Conservation (phyloP, 768 basidiomycete species). For the Dentipellis sp. region DNA sequence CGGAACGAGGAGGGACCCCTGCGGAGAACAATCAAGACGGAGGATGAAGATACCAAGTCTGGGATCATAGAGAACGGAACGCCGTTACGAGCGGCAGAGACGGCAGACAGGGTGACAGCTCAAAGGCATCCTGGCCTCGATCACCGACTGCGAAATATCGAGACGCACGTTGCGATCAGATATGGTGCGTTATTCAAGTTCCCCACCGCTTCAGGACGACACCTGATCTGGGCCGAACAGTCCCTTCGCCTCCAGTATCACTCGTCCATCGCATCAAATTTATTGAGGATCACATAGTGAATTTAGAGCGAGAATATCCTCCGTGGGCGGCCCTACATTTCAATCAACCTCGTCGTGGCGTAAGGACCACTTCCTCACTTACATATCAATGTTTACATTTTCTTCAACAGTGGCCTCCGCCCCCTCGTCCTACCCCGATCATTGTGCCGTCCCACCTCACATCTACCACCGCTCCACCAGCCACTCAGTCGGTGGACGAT, state of each 20-base stretch:
- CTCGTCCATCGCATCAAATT: conserved; percentile 57
- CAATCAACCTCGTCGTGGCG: conserved; percentile 74
- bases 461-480: conserved; percentile 7
- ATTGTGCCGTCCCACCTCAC: conserved; percentile 67
- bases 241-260: conserved; percentile 60
- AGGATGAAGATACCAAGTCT: background rate
- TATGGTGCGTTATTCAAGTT: conserved; percentile 42
- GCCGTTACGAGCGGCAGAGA: background rate
- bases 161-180: conserved; percentile 61
- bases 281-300: conserved; percentile 69
- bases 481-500: background rate
- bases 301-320: conserved; percentile 74
- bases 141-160: conserved; percentile 57
- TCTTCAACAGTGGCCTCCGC: conserved; percentile 59
- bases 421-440: conserved; percentile 67
- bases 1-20: conserved; percentile 76
- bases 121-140: conserved; percentile 49
- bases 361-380: conserved; percentile 28
- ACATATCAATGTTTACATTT: background rate
- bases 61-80: background rate
- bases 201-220: background rate
- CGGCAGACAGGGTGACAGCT: conserved; percentile 27
- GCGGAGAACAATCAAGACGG: conserved; percentile 42
- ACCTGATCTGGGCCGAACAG: conserved; percentile 24
- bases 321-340: conserved; percentile 88